Percentiles rank a stretch among this genome's conserved stretches.
phyloP scores from a whole-genome alignment of 306 rosid genomes.

The Casuarina glauca region DNA sequence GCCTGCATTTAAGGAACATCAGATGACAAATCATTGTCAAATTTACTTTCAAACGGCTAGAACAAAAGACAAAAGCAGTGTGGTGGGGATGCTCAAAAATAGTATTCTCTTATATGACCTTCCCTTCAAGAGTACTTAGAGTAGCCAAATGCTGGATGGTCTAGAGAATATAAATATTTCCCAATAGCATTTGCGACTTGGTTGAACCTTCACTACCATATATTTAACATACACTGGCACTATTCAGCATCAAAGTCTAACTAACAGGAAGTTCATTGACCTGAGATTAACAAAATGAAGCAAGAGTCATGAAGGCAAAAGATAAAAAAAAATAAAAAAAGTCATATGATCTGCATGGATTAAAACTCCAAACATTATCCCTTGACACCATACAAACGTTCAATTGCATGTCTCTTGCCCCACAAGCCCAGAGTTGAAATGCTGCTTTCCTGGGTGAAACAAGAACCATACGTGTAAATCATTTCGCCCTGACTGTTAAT shows the following conservation, averaged over 20 bases:
- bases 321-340: background rate
- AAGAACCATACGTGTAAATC: background rate
- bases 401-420: background rate
- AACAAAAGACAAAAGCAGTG: constrained; percentile 22
- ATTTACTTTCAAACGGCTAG: background rate
- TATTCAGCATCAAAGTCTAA: background rate
- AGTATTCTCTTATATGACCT: constrained; percentile 15
- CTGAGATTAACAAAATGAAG: constrained; percentile 7
- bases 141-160: background rate
- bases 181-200: background rate
- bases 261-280: background rate
- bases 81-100: constrained; percentile 13
- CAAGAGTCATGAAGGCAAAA: background rate
- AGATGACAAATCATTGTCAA: constrained; percentile 21
- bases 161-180: background rate
- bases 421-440: background rate
- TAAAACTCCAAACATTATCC: background rate
- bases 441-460: background rate
- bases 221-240: background rate
- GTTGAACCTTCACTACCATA: background rate
- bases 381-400: background rate
- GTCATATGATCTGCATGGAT: background rate
- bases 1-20: constrained; percentile 53
- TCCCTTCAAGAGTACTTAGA: background rate
- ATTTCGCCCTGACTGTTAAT: background rate